phyloP scores from a whole-genome alignment of 441 rosid species.

The Eutrema salsugineum region DNA sequence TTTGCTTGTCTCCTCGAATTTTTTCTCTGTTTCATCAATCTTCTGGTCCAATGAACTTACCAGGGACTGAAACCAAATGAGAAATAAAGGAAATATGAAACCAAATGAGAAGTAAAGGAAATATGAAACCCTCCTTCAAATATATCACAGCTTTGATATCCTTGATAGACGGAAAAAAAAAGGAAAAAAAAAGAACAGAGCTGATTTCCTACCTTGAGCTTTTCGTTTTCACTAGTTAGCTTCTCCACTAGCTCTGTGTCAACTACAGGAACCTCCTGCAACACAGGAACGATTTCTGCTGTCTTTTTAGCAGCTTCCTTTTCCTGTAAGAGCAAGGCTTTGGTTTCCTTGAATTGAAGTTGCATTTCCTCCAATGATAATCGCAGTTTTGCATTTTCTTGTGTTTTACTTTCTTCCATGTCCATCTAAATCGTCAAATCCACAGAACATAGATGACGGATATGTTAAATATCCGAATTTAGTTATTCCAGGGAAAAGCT shows the following conservation, averaged over 20 bases:
- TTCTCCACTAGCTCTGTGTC: slow-evolving; percentile 56
- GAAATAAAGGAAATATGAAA: slow-evolving; percentile 15
- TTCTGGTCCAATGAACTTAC: slow-evolving; percentile 69
- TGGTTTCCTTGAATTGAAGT: slow-evolving; percentile 63
- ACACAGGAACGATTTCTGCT: slow-evolving; percentile 53
- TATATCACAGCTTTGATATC: slow-evolving; percentile 3
- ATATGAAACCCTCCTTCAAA: slow-evolving; percentile 4
- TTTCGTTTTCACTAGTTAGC: slow-evolving; percentile 65
- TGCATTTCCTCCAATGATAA: slow-evolving; percentile 66
- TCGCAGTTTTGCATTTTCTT: slow-evolving; percentile 70
- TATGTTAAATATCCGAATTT: slow-evolving; percentile 6
- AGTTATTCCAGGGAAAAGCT: slow-evolving; percentile 8
- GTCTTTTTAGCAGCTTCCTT: slow-evolving; percentile 56
- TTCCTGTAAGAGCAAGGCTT: slow-evolving; percentile 59
- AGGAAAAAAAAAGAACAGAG: not conserved
- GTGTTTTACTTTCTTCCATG: slow-evolving; percentile 71
- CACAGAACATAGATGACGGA: slow-evolving; percentile 7
- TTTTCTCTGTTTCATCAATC: slow-evolving; percentile 71
- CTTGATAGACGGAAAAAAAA: not conserved
- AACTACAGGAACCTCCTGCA: slow-evolving; percentile 81
- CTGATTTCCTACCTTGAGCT: slow-evolving; percentile 37
- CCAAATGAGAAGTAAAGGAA: slow-evolving; percentile 16
- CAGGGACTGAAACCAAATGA: slow-evolving; percentile 49
- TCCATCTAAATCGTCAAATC: slow-evolving; percentile 23
- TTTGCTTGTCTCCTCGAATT: slow-evolving; percentile 69